These are phyloP conservation scores for Adenanthera pavonina DNA, from an alignment of 306 rosid genomes.

Conservation along the genomic window DNA sequence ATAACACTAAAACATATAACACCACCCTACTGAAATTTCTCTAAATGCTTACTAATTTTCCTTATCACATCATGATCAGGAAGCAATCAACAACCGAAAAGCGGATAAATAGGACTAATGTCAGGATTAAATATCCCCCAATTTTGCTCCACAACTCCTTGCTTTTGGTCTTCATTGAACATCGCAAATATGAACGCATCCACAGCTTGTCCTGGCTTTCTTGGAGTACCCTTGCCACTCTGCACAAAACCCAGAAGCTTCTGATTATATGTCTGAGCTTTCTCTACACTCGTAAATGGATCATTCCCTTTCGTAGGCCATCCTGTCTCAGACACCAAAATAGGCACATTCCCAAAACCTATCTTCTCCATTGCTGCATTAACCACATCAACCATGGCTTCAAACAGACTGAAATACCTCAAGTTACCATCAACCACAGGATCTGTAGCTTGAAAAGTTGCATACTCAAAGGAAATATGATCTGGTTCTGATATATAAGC, in stretches of 20 bases:
- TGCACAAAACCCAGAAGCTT: background rate
- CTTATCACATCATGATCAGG: background rate
- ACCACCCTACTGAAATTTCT: background rate
- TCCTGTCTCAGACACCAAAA: background rate
- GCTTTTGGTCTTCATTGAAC: conserved; percentile 18
- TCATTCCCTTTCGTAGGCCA: conserved; percentile 25
- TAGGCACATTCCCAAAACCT: background rate
- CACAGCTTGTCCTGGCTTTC: background rate
- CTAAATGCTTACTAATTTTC: background rate
- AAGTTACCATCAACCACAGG: conserved; percentile 10
- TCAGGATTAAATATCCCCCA: conserved; percentile 45
- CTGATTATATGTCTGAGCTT: background rate
- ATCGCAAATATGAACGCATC: conserved; percentile 3
- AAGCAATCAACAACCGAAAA: background rate
- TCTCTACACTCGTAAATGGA: background rate
- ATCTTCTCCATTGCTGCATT: conserved; percentile 17
- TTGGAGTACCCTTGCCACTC: background rate
- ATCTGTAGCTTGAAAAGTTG: conserved; percentile 10
- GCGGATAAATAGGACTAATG: conserved; percentile 24
- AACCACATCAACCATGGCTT: conserved; percentile 15
- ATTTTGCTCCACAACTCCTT: conserved; percentile 27
- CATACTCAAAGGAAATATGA: conserved; percentile 15
- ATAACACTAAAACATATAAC: no score
- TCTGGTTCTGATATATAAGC: background rate
- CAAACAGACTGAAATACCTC: background rate